phyloP scores from a whole-genome alignment of 108 stramenopile species.

The Fistulifera pelliculosa region DNA sequence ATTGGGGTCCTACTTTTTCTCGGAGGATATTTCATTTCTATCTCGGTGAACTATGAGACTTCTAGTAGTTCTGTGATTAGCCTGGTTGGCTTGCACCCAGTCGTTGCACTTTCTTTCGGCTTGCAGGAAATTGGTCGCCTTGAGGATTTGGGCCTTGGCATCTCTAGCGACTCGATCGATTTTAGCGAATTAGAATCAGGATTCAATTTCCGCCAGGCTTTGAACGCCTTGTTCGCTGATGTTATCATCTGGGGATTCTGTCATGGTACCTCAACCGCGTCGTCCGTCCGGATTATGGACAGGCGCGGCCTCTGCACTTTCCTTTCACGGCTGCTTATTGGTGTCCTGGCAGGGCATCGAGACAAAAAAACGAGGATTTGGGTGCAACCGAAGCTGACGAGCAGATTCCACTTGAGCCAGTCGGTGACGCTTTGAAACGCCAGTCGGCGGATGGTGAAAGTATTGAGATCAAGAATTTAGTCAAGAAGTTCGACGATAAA shows the following conservation, averaged over 20 bases:
- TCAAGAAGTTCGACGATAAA: slow-evolving; percentile 83
- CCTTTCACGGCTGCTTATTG: slow-evolving; percentile 66
- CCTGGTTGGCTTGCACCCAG: slow-evolving; percentile 64
- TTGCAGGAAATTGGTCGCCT: slow-evolving; percentile 66
- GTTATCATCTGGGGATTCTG: slow-evolving; percentile 66
- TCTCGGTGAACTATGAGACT: slow-evolving; percentile 30
- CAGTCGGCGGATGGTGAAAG: slow-evolving; percentile 34
- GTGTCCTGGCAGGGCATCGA: slow-evolving; percentile 25
- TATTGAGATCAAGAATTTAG: slow-evolving; percentile 55
- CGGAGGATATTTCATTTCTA: slow-evolving; percentile 60
- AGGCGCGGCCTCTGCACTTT: slow-evolving; percentile 73
- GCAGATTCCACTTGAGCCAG: slow-evolving; percentile 41
- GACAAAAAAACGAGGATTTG: slow-evolving; percentile 9
- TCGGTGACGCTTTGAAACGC: slow-evolving; percentile 37
- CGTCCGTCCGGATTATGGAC: slow-evolving; percentile 73
- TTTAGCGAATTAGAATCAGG: slow-evolving; percentile 51
- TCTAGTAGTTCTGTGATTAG: slow-evolving; percentile 15
- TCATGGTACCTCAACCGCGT: slow-evolving; percentile 87
- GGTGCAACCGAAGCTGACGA: slow-evolving; percentile 9
- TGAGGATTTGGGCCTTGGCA: slow-evolving; percentile 64
- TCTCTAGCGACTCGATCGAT: slow-evolving; percentile 27
- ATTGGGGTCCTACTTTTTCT: slow-evolving; percentile 73
- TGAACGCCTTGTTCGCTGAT: slow-evolving; percentile 65
- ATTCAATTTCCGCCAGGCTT: slow-evolving; percentile 31
- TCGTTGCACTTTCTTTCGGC: slow-evolving; percentile 64